phyloP scores from a whole-genome alignment of 352 stramenopile species.

The Peronospora tabacina region DNA sequence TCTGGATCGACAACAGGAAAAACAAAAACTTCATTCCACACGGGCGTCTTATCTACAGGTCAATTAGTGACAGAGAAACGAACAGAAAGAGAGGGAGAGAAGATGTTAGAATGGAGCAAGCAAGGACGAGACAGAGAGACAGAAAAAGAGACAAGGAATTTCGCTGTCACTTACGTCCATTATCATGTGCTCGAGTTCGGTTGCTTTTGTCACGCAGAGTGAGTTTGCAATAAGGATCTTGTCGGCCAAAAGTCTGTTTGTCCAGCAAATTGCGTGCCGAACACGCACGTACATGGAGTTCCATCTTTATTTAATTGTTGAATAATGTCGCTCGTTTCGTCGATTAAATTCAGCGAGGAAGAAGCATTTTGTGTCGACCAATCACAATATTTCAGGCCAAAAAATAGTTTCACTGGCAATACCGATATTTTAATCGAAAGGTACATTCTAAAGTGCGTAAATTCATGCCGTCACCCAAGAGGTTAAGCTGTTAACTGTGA shows the following conservation, averaged over 20 bases:
- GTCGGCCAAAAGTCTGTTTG: conserved; percentile 81
- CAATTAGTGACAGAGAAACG: background rate
- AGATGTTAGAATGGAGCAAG: background rate
- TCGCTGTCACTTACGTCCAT: conserved; percentile 42
- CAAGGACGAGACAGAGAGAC: background rate
- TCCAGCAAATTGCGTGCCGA: conserved; percentile 72
- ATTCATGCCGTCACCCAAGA: no score
- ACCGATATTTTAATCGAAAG: no score
- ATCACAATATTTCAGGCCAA: no score
- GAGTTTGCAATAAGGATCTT: conserved; percentile 79
- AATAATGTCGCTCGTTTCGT: no score
- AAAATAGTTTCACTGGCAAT: no score
- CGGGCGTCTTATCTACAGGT: conserved; percentile 47
- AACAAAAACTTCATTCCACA: conserved; percentile 81
- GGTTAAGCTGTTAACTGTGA: no score
- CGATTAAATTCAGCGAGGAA: no score
- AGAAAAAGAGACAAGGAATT: background rate
- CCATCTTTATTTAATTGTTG: conserved; percentile 30
- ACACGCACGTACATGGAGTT: conserved; percentile 73
- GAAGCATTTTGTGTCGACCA: no score
- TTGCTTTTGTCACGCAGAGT: conserved; percentile 48
- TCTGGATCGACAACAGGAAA: conserved; percentile 69
- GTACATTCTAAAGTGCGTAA: no score
- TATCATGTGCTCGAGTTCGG: conserved; percentile 79
- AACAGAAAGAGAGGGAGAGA: background rate